These are phyloP conservation scores for Lycium barbarum DNA, from an alignment of 257 asterid species.

Conservation along the genomic window DNA sequence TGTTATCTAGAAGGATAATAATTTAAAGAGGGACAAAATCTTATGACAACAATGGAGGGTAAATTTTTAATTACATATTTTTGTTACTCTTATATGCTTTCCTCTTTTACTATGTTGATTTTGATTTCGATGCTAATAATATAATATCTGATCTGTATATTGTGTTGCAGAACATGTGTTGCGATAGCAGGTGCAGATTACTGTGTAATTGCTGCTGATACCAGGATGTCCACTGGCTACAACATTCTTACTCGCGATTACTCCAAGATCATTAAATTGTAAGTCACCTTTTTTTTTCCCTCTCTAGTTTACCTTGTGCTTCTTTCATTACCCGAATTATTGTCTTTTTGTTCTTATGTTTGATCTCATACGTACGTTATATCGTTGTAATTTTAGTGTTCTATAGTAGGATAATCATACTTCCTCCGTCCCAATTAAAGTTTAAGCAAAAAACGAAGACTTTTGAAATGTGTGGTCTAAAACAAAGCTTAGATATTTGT, in stretches of 20 bases:
- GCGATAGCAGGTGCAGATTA: conserved; percentile 93
- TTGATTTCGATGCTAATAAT: not conserved
- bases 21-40: conserved; percentile 14
- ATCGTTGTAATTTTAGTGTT: not conserved
- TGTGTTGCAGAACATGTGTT: conserved; percentile 71
- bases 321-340: not conserved
- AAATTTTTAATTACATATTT: not conserved
- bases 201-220: conserved; percentile 93
- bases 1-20: too few species aligned
- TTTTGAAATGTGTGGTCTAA: too few species aligned
- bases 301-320: not conserved
- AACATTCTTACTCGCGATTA: conserved; percentile 84
- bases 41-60: conserved; percentile 98
- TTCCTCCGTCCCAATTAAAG: too few species aligned
- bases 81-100: not conserved
- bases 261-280: conserved; percentile 86
- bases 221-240: conserved; percentile 85
- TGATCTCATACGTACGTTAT: too few species aligned
- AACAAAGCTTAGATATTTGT: too few species aligned
- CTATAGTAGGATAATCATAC: not conserved
- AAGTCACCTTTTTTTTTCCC: conserved; percentile 22
- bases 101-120: not conserved
- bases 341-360: too few species aligned
- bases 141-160: not conserved
- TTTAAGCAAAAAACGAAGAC: too few species aligned